These are phyloP conservation scores for Phtheirospermum japonicum DNA, from an alignment of 257 asterid species.

Conservation along the genomic window DNA sequence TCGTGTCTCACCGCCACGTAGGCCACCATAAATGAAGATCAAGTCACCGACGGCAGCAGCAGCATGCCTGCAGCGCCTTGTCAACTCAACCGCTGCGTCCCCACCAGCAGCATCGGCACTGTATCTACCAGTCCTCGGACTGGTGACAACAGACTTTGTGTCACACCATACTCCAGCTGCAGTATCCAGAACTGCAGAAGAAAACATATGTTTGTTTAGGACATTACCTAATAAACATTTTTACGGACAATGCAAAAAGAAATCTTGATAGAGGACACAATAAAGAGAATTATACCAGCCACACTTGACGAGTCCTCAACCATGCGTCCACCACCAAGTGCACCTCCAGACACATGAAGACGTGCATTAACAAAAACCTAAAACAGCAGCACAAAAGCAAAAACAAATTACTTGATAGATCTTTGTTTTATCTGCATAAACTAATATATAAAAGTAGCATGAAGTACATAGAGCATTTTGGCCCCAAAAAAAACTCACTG, in stretches of 20 bases:
- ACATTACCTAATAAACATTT: background rate
- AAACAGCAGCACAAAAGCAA: constrained; percentile 16
- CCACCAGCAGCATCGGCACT: constrained; percentile 99
- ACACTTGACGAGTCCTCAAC: constrained; percentile 99
- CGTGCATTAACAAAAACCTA: constrained; percentile 99
- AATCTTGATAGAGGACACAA: constrained; percentile 16
- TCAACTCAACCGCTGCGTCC: constrained; percentile 90
- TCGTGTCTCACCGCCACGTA: constrained; percentile 92
- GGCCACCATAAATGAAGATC: constrained; percentile 93
- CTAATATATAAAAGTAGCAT: constrained; percentile 4
- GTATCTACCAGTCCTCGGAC: constrained; percentile 86
- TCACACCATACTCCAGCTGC: constrained; percentile 99
- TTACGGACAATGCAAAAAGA: background rate
- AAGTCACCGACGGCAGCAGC: constrained; percentile 98
- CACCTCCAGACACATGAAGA: constrained; percentile 98
- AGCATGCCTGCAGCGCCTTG: constrained; percentile 98
- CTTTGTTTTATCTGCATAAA: constrained; percentile 9
- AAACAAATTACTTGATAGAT: background rate
- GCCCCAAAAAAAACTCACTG: constrained; percentile 46
- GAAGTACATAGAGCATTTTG: background rate
- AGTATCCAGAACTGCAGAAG: constrained; percentile 81
- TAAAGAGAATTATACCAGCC: constrained; percentile 55
- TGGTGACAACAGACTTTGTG: constrained; percentile 84
- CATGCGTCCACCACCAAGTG: constrained; percentile 99
- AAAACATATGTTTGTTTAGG: constrained; percentile 16